Conservation (phyloP, 2,329 filamentous ascomycete genomes). For the Hortaea werneckii region DNA sequence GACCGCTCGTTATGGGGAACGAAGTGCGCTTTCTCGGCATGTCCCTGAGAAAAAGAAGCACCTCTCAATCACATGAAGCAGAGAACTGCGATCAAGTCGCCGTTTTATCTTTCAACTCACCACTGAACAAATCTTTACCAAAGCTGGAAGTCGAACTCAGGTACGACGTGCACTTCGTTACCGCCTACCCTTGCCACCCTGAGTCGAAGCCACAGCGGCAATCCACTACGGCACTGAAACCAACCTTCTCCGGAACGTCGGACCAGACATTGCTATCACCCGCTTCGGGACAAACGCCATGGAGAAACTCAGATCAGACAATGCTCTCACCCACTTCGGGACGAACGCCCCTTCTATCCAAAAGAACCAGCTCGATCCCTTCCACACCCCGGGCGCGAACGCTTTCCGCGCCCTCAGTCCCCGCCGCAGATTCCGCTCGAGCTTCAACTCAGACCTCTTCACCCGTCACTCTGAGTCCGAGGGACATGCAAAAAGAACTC, state of each 20-base stretch:
- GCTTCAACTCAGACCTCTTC: background rate
- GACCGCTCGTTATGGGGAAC: conserved; percentile 17
- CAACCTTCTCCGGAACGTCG: background rate
- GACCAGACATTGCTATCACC: background rate
- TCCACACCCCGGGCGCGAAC: background rate
- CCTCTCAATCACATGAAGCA: background rate
- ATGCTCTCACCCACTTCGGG: background rate
- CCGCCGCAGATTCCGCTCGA: background rate
- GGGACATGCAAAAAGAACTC: conserved; percentile 28
- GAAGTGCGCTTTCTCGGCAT: conserved; percentile 17
- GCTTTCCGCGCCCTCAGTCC: background rate
- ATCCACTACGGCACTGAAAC: background rate
- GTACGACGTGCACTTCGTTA: conserved; percentile 45
- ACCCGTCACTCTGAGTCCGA: background rate
- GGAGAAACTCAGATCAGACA: background rate
- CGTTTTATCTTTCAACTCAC: conserved; percentile 26
- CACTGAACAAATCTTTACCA: conserved; percentile 9
- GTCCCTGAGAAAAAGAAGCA: conserved; percentile 4
- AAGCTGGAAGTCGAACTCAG: conserved; percentile 30
- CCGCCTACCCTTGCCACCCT: conserved; percentile 41
- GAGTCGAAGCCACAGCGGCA: background rate
- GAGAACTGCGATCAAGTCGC: background rate
- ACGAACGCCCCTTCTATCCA: background rate
- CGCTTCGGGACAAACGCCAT: too few relatives aligned
- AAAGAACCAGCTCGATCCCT: background rate